Conservation (phyloP, 2,329 filamentous ascomycete genomes). For the Cryphonectria naterciae region DNA sequence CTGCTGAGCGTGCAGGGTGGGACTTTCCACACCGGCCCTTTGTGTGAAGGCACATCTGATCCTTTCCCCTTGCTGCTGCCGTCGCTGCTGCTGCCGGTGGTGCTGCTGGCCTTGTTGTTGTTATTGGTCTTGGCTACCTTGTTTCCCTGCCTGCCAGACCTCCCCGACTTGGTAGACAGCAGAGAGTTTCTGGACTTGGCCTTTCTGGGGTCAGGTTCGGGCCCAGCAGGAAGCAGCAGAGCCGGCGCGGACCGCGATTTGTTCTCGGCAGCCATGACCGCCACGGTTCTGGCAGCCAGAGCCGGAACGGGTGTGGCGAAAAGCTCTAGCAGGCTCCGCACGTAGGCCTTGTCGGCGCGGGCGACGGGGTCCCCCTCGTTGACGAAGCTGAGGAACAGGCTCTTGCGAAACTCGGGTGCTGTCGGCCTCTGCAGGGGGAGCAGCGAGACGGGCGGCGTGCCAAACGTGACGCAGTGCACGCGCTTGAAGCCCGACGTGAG, state of each 20-base stretch:
- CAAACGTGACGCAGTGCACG: slow-evolving; percentile 84
- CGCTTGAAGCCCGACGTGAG: slow-evolving; percentile 75
- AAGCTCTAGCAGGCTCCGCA: slow-evolving; percentile 72
- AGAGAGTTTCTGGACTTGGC: slow-evolving; percentile 34
- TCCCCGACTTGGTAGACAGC: slow-evolving; percentile 36
- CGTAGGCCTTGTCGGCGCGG: slow-evolving; percentile 75
- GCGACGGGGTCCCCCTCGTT: slow-evolving; percentile 87
- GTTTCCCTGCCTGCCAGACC: slow-evolving; percentile 32
- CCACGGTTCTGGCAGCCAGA: slow-evolving; percentile 16
- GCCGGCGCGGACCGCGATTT: slow-evolving; percentile 18
- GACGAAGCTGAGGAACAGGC: slow-evolving; percentile 76
- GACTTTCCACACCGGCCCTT: slow-evolving; percentile 63
- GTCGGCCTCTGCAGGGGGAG: slow-evolving; percentile 68
- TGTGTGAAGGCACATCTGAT: slow-evolving; percentile 30
- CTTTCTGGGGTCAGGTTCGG: slow-evolving; percentile 34
- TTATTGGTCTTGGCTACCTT: slow-evolving; percentile 11
- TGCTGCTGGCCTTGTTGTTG: slow-evolving; percentile 19
- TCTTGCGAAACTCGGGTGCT: slow-evolving; percentile 57
- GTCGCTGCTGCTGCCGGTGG: slow-evolving; percentile 11
- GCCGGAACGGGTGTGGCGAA: slow-evolving; percentile 64
- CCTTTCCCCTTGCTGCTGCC: slow-evolving; percentile 15
- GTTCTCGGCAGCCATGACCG: slow-evolving; percentile 11
- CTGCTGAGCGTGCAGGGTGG: slow-evolving; percentile 70
- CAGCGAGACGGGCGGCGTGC: slow-evolving; percentile 77
- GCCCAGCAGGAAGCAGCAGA: slow-evolving; percentile 28